A percentile compares a stretch with the other conserved stretches of the same genome.
phyloP scores from a whole-genome alignment of 495 filamentous ascomycete genomes.

The Penicillium subrubescens region DNA sequence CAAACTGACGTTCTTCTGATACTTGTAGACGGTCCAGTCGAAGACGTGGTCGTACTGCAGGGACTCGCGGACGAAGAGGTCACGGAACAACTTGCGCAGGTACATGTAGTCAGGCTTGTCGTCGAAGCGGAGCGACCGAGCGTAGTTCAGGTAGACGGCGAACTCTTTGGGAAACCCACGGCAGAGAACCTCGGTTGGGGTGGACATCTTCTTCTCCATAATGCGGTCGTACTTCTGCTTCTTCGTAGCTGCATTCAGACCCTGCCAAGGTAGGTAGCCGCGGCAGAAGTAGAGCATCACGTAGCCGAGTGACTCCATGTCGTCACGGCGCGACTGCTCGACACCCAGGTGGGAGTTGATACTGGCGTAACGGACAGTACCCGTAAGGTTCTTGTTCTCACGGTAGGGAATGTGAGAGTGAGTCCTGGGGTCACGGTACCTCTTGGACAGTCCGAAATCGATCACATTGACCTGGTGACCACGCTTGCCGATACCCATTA shows the following conservation, averaged over 20 bases:
- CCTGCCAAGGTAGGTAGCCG: slow-evolving; percentile 98
- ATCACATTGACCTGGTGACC: slow-evolving; percentile 99
- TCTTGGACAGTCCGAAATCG: slow-evolving; percentile 99
- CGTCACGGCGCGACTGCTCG: slow-evolving; percentile 98
- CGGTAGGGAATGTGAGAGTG: slow-evolving; percentile 99
- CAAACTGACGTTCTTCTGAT: slow-evolving; percentile 97
- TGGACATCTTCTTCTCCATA: slow-evolving; percentile 99
- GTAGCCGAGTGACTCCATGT: slow-evolving; percentile 99
- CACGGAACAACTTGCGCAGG: slow-evolving; percentile 99
- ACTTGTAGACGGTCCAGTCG: slow-evolving; percentile 99
- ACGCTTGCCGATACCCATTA: slow-evolving; percentile 99
- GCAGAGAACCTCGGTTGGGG: slow-evolving; percentile 98
- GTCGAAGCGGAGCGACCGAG: slow-evolving; percentile 96
- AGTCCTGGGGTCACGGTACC: slow-evolving; percentile 99
- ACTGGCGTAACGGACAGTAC: slow-evolving; percentile 97
- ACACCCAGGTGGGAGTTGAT: slow-evolving; percentile 99
- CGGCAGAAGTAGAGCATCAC: slow-evolving; percentile 99
- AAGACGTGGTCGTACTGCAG: slow-evolving; percentile 99
- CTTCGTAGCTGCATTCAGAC: slow-evolving; percentile 99
- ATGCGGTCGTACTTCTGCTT: slow-evolving; percentile 99
- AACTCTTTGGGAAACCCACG: slow-evolving; percentile 99
- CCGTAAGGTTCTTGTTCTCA: no score
- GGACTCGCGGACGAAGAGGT: slow-evolving; percentile 97
- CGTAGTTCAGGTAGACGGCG: slow-evolving; percentile 99
- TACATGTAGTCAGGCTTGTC: slow-evolving; percentile 99